Evolutionary conservation across 345 rosid genomes (phyloP).

Genomic region (Pistacia atlantica): DNA sequence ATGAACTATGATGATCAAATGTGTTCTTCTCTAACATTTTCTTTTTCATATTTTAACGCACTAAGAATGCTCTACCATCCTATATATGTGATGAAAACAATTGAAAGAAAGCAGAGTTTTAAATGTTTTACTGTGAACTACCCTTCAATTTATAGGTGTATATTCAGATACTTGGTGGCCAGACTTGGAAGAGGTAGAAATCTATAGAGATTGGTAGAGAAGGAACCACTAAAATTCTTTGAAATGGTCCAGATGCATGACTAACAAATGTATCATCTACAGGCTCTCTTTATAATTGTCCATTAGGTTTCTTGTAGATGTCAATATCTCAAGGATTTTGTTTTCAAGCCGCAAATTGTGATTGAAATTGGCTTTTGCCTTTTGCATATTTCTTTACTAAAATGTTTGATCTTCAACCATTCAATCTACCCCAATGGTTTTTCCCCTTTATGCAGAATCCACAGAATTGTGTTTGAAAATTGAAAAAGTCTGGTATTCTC

Average conservation of each 20-base stretch:
- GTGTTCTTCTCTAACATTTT: neutral
- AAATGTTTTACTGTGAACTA: neutral
- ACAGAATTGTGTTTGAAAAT: slow-evolving; percentile 14
- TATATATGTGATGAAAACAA: neutral
- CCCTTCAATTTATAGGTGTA: neutral
- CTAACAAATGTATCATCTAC: neutral
- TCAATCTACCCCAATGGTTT: neutral
- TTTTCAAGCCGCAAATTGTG: slow-evolving; percentile 10
- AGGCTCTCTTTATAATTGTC: neutral
- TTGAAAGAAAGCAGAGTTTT: neutral
- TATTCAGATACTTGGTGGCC: neutral
- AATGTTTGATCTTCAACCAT: neutral
- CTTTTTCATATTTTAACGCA: neutral
- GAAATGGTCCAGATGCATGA: neutral
- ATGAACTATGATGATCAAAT: neutral
- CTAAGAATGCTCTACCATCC: neutral
- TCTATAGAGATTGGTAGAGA: neutral
- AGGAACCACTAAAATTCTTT: neutral
- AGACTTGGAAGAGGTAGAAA: neutral
- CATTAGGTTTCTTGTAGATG: neutral
- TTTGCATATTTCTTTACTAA: neutral
- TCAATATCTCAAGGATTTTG: neutral
- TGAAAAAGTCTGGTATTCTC: neutral
- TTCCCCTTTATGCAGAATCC: slow-evolving; percentile 3
- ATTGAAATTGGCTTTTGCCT: neutral